Evolutionary conservation across 345 rosid genomes (phyloP), one percentile per base, ranked within the genome.

Genomic region (Punica granatum): DNA sequence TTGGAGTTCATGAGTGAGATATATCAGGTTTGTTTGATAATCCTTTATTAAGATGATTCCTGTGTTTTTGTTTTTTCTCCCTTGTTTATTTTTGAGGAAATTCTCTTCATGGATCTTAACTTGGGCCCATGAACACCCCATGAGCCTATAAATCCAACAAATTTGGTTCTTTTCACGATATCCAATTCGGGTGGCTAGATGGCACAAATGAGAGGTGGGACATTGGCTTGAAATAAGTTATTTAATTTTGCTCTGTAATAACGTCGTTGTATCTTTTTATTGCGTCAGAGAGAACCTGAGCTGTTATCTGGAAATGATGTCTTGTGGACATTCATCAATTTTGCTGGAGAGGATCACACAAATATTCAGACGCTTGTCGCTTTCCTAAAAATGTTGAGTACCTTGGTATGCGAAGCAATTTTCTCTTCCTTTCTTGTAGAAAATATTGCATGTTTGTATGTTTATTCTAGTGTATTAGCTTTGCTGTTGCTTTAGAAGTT

Each of bases 331-430:
- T 93, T 93, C 76, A 96, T 93, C 75, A 87, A 82, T 77, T 93
- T 93, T 84, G 97, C 97, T 60, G 98, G 98, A 70, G 98, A 93
- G 74, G 98, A 93, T 77, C 98, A 93, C 80, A 87, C 96, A 33
- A 93, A 89, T 77, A 83, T 90, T 75, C 87, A 90, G 77, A 93
- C 98, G 19, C 94, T 90, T 36, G 98, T 85, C 77, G 96, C 97
- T 69, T 93, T 93, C 88, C 81, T 93, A 73, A 87, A 87, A 79
- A 88, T 93, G 97, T 81, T 90, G 71, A 74, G 96, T 77, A 86
- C 96, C 81, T 82, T 93, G 97, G 98, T 92, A 92, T 61, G 88
- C 31, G 46, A 58, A 41, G 36, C 65, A 30, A 26, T 16, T 37
- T n/a, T 31, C 39, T 0, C 34, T 26, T 33, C 15, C 41, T 59